Evolutionary conservation across 2,329 filamentous ascomycete genomes (phyloP).

Genomic region (Ophiostoma sp.): DNA sequence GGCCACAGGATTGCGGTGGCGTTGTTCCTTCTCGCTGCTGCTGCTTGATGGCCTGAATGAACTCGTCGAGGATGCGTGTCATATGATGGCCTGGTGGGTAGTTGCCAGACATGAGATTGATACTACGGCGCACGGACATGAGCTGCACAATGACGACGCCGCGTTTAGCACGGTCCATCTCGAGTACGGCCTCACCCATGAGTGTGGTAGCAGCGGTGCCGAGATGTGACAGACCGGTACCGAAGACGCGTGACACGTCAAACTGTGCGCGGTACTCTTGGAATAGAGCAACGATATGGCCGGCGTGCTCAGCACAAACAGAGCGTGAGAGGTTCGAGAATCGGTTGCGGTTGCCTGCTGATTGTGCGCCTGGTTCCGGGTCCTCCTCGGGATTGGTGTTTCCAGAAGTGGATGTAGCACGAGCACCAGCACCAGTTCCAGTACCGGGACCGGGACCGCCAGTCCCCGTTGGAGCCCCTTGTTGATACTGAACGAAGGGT

Average conservation of each 20-base stretch:
- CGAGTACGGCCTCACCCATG: slow-evolving; percentile 1
- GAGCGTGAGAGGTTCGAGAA: not conserved
- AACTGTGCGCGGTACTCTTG: not conserved
- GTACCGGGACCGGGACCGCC: not conserved
- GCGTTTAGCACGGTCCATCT: not conserved
- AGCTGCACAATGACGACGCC: slow-evolving; percentile 8
- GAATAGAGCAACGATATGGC: slow-evolving; percentile 2
- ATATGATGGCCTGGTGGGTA: slow-evolving; percentile 14
- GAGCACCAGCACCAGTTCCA: not conserved
- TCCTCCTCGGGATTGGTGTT: not conserved
- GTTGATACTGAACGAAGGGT: slow-evolving; percentile 19
- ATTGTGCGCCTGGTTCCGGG: not conserved
- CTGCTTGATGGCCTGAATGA: not conserved
- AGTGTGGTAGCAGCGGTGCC: slow-evolving; percentile 18
- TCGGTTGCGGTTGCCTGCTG: not conserved
- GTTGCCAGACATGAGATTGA: slow-evolving; percentile 5
- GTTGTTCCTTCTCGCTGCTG: not conserved
- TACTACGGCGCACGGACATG: slow-evolving; percentile 3
- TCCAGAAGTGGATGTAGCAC: not conserved
- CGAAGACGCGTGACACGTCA: slow-evolving; percentile 10
- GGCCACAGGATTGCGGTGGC: not conserved
- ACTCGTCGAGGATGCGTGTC: slow-evolving; percentile 14
- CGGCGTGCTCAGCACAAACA: not conserved
- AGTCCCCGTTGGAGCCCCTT: not conserved
- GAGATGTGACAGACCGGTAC: slow-evolving; percentile 7